Evolutionary conservation across 805 yeast species (phyloP).

Genomic region (Zygoascus ofunaensis): DNA sequence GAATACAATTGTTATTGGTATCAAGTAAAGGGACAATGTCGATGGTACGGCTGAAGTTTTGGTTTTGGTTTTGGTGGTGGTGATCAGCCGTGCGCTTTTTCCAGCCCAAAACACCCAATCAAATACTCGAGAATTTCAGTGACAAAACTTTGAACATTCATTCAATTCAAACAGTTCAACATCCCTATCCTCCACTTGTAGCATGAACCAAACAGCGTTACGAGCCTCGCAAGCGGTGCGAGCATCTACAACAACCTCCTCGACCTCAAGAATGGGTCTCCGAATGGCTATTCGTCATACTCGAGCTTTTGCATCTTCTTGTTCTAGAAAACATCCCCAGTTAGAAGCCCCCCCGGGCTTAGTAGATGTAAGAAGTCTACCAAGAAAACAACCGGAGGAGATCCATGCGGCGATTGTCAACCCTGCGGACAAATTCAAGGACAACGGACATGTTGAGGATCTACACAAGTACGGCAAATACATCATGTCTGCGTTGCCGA

Average conservation of each 20-base stretch:
- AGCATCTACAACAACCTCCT: no score
- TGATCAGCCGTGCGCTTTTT: no score
- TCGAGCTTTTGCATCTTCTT: neutral
- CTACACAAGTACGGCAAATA: slow-evolving; percentile 76
- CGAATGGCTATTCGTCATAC: neutral
- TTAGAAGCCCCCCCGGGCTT: slow-evolving; percentile 27
- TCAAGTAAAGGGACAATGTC: no score
- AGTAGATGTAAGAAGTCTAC: slow-evolving; percentile 19
- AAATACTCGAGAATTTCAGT: neutral
- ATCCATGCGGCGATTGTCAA: slow-evolving; percentile 38
- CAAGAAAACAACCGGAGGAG: slow-evolving; percentile 22
- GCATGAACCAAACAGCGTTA: no score
- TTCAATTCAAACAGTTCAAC: no score
- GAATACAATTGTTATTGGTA: no score
- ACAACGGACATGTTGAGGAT: slow-evolving; percentile 45
- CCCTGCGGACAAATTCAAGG: slow-evolving; percentile 68
- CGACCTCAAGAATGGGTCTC: no score
- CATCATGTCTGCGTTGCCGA: slow-evolving; percentile 69
- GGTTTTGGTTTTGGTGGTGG: no score
- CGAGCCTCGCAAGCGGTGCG: no score
- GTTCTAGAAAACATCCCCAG: neutral
- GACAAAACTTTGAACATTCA: no score
- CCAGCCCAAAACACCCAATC: neutral
- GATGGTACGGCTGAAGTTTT: no score
- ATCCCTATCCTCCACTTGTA: no score